phyloP scores from a whole-genome alignment of 371 early-diverging fungal species.

The Mortierella polycephala region DNA sequence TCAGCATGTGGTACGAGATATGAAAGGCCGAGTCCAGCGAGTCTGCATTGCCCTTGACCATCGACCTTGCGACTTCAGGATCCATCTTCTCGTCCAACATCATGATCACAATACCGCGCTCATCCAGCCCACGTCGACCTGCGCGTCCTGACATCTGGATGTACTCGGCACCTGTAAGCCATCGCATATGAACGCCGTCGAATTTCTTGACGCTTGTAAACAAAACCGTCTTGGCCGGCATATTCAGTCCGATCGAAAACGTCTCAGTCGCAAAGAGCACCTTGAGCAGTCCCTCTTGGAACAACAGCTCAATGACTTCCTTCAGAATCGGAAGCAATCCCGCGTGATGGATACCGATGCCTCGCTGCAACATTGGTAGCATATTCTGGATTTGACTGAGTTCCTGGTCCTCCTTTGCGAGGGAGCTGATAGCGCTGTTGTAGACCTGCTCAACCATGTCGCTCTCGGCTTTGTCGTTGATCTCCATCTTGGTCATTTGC shows the following conservation, averaged over 20 bases:
- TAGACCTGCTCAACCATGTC: slow-evolving; percentile 90
- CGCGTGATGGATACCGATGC: slow-evolving; percentile 99
- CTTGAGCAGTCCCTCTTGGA: slow-evolving; percentile 98
- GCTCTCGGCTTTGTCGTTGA: slow-evolving; percentile 88
- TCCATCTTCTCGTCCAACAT: slow-evolving; percentile 97
- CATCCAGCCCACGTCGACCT: slow-evolving; percentile 97
- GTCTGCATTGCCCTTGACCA: slow-evolving; percentile 89
- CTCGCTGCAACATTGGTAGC: slow-evolving; percentile 93
- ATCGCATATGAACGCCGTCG: slow-evolving; percentile 91
- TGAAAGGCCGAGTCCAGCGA: slow-evolving; percentile 96
- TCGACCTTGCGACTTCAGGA: slow-evolving; percentile 86
- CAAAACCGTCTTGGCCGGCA: slow-evolving; percentile 99
- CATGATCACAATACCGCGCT: slow-evolving; percentile 96
- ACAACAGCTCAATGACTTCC: slow-evolving; percentile 99
- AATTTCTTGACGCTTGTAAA: slow-evolving; percentile 97
- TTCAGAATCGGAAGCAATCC: slow-evolving; percentile 98
- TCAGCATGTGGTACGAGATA: slow-evolving; percentile 98
- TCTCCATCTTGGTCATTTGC: slow-evolving; percentile 91
- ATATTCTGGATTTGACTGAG: slow-evolving; percentile 96
- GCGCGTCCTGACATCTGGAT: slow-evolving; percentile 99
- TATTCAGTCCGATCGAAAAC: slow-evolving; percentile 99
- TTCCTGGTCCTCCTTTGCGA: slow-evolving; percentile 91
- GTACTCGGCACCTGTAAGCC: slow-evolving; percentile 97
- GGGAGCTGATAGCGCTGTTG: slow-evolving; percentile 89
- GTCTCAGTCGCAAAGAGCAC: slow-evolving; percentile 99